These are phyloP conservation scores for Blastocladiella emersonii DNA, from an alignment of 371 early-diverging fungal species.

Conservation along the genomic window DNA sequence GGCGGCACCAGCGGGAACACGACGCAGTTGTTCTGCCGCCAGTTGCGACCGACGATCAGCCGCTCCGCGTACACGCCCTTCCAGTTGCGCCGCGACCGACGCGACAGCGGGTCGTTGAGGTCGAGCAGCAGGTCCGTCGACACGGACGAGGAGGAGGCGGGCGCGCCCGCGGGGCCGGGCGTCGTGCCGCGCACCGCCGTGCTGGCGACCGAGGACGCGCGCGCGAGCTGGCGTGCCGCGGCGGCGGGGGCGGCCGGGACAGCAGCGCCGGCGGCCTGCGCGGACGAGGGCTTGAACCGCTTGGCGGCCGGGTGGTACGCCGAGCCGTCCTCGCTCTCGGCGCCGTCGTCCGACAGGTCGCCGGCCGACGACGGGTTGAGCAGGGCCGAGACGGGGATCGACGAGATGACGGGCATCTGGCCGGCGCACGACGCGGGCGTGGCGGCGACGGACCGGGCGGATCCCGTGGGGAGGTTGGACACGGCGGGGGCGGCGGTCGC, in stretches of 20 bases:
- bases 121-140: too few species aligned
- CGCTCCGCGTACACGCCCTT: conserved; percentile 72
- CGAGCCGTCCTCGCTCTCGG: conserved; percentile 4
- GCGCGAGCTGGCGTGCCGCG: too few species aligned
- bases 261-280: too few species aligned
- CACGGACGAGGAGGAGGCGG: too few species aligned
- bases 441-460: too few species aligned
- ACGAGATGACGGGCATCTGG: neutral
- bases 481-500: neutral
- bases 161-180: too few species aligned
- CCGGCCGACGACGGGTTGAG: neutral
- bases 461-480: neutral
- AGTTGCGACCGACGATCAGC: conserved; percentile 66
- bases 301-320: too few species aligned
- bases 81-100: conserved; percentile 43
- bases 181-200: too few species aligned
- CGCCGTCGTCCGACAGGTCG: neutral
- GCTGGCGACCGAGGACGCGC: too few species aligned
- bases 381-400: neutral
- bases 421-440: neutral
- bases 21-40: conserved; percentile 55
- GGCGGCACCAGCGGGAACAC: neutral
- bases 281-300: too few species aligned
- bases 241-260: too few species aligned
- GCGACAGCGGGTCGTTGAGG: too few species aligned